Conservation (phyloP, 371 early-diverging fungal genomes). For the Nematocida sp. region DNA sequence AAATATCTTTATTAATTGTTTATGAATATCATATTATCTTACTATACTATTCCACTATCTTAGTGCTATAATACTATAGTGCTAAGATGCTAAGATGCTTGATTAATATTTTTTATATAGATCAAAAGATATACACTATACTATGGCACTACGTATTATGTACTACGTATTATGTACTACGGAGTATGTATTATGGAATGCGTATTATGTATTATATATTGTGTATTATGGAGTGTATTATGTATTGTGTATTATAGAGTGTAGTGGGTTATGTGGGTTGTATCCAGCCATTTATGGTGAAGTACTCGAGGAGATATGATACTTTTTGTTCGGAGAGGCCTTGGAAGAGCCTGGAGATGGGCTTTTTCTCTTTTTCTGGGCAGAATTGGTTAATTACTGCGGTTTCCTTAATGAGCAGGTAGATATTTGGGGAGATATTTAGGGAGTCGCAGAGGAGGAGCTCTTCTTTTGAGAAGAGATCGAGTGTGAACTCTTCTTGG, state of each 20-base stretch:
- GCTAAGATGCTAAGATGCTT: no score
- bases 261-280: neutral
- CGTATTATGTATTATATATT: neutral
- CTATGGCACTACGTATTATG: neutral
- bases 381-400: slow-evolving; percentile 13
- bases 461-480: slow-evolving; percentile 10
- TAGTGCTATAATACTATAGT: no score
- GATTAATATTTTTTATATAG: no score
- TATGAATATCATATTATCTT: neutral
- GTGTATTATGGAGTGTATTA: neutral
- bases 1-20: neutral
- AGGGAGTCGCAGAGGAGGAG: slow-evolving; percentile 20
- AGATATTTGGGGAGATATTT: neutral
- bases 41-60: no score
- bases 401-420: slow-evolving; percentile 28
- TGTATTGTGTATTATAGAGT: slow-evolving; percentile 1
- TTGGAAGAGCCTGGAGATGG: slow-evolving; percentile 30
- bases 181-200: neutral
- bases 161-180: neutral
- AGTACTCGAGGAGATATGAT: slow-evolving; percentile 20
- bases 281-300: slow-evolving; percentile 41
- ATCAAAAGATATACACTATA: no score
- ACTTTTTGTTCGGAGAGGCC: slow-evolving; percentile 44
- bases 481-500: neutral
- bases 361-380: slow-evolving; percentile 5